Conservation (phyloP, 495 filamentous ascomycete genomes). For the Talaromyces wortmannii region DNA sequence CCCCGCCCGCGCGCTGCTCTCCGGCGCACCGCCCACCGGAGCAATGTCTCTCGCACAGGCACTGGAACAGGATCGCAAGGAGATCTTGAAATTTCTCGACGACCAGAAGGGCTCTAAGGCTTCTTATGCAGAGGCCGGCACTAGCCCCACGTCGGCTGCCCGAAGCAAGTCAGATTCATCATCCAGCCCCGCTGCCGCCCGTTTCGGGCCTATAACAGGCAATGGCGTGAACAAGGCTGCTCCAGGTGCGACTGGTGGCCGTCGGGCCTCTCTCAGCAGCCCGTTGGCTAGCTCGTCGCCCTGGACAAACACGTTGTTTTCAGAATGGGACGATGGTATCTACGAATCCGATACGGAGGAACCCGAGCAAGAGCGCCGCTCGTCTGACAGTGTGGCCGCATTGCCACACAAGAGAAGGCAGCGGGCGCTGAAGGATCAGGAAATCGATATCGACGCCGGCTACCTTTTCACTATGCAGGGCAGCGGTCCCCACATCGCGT, state of each 20-base stretch:
- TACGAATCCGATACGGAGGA: slow-evolving; percentile 3
- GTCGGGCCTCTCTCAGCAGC: slow-evolving; percentile 3
- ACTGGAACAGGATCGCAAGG: slow-evolving; percentile 65
- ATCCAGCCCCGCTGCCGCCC: slow-evolving; percentile 21
- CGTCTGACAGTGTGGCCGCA: slow-evolving; percentile 6
- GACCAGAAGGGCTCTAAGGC: slow-evolving; percentile 9
- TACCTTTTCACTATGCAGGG: slow-evolving; percentile 14
- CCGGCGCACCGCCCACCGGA: slow-evolving; percentile 11
- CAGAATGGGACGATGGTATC: slow-evolving; percentile 4
- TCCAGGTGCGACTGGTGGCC: slow-evolving; percentile 4
- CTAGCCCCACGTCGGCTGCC: slow-evolving; percentile 2
- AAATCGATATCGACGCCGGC: slow-evolving; percentile 8
- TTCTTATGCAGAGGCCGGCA: neutral
- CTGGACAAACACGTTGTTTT: slow-evolving; percentile 4
- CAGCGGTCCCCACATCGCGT: slow-evolving; percentile 7
- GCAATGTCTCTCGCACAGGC: slow-evolving; percentile 59
- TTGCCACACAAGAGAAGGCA: neutral
- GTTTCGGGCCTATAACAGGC: slow-evolving; percentile 35
- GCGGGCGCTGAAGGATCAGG: slow-evolving; percentile 1
- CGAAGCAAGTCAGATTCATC: slow-evolving; percentile 18
- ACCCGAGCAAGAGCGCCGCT: slow-evolving; percentile 2
- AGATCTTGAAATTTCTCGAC: slow-evolving; percentile 61
- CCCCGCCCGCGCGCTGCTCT: slow-evolving; percentile 6
- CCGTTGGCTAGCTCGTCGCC: slow-evolving; percentile 5
- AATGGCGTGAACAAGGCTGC: slow-evolving; percentile 23